Conservation (phyloP, 1,139 yeast genomes). For the Kurtzmaniella quercitrusa region DNA sequence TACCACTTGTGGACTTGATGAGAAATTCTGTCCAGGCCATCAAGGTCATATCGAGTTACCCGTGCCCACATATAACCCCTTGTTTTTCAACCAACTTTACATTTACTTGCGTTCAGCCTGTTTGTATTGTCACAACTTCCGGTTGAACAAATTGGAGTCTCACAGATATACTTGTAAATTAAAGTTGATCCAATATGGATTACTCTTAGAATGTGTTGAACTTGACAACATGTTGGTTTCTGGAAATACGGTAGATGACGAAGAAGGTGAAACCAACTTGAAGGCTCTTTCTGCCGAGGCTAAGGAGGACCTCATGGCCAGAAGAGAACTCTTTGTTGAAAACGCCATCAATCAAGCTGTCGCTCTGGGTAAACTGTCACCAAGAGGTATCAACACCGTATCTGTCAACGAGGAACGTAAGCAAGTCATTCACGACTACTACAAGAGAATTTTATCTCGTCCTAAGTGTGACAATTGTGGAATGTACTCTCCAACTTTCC, state of each 20-base stretch:
- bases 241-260: conserved; percentile 28
- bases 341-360: conserved; percentile 70
- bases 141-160: conserved; percentile 61
- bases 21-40: conserved; percentile 95
- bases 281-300: conserved; percentile 25
- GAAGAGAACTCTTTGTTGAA: conserved; percentile 70
- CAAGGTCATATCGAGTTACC: conserved; percentile 98
- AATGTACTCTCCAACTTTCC: conserved; percentile 87
- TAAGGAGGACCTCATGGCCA: conserved; percentile 46
- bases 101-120: conserved; percentile 80
- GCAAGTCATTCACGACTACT: conserved; percentile 66
- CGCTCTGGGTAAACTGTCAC: conserved; percentile 68
- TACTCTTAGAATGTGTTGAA: conserved; percentile 71
- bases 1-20: conserved; percentile 95
- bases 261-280: conserved; percentile 29
- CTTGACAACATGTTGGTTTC: conserved; percentile 57
- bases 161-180: conserved; percentile 79
- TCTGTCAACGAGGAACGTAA: conserved; percentile 88
- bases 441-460: conserved; percentile 66
- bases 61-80: conserved; percentile 90
- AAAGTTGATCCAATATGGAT: conserved; percentile 80
- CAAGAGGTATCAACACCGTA: conserved; percentile 71
- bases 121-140: conserved; percentile 85
- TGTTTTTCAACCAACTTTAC: conserved; percentile 89
- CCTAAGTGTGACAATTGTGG: conserved; percentile 94